Evolutionary conservation across 352 stramenopile species (phyloP), one percentile per base, ranked within the genome.

Genomic region (Phytophthora colocasiae): DNA sequence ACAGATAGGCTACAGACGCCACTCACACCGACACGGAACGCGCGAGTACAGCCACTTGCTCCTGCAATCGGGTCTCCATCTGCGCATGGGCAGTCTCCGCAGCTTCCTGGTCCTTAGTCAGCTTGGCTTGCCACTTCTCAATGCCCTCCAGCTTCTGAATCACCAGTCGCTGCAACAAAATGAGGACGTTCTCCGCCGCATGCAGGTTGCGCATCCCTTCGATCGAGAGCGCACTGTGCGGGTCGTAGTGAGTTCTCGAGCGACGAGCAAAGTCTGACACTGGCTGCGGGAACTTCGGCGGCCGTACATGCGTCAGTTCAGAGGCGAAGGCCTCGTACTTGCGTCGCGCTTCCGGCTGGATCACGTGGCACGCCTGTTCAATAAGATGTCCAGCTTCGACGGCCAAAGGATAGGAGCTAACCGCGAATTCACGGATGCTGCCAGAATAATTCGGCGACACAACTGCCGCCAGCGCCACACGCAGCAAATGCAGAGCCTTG

Each of bases 131-230:
- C 87, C 87, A 96, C 58, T 90, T 83, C 14, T 92, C 84, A 19
- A 96, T 78, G n/a, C 87, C 60, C 63, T 93, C 85, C 3, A 92
- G 71, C 64, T 96, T 96, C 55, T 91, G 78, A 38, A 93, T 89
- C 59, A 93, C 87, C 31, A 93, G 77, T 5, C 85, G 84, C 63
- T 96, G 87, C 59, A 92, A 60, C 66, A 93, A 73, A 71, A 96
- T 91, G 41, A 94, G 62, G 14, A 92, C 78, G 58, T 92, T 94
- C 62, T 96, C 87, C 5, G 87, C 87, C 54, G 66, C 74, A 57
- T 88, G 85, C 34, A 96, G 70, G 53, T 93, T 89, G 26, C 87
- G 83, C 74, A 87, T 87, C 50, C 84, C 84, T 78, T 96, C 80
- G 53, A 92, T 83, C 59, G 81, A 69, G 71, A 81, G 71, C 71